These are phyloP conservation scores for Ceratobasidium sp. DNA, from an alignment of 1,284 basidiomycete species.

Conservation along the genomic window DNA sequence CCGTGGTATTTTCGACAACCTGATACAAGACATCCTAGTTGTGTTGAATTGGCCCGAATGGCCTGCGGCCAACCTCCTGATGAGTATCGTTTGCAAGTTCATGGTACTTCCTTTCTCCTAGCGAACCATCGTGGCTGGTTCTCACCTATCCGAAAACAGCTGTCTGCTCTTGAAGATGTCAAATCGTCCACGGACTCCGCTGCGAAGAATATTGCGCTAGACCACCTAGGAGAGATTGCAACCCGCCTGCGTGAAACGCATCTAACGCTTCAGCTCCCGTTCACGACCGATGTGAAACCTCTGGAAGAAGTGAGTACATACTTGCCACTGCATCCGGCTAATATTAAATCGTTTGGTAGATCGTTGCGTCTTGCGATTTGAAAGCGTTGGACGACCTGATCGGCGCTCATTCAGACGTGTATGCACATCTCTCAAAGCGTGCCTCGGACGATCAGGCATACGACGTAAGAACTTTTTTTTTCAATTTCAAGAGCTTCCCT, in stretches of 20 bases:
- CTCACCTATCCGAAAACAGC: slow-evolving; percentile 58
- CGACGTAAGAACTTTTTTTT: slow-evolving; percentile 61
- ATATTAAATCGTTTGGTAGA: neutral
- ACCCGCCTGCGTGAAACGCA: slow-evolving; percentile 75
- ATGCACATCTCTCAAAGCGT: slow-evolving; percentile 70
- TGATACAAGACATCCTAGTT: slow-evolving; percentile 87
- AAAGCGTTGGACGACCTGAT: slow-evolving; percentile 68
- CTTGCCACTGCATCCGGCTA: neutral
- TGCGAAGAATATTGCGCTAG: slow-evolving; percentile 84
- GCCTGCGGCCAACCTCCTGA: slow-evolving; percentile 88
- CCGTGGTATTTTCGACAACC: slow-evolving; percentile 87
- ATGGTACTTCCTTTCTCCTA: slow-evolving; percentile 65
- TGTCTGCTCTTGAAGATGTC: slow-evolving; percentile 81
- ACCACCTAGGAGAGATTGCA: slow-evolving; percentile 93
- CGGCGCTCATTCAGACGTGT: slow-evolving; percentile 69
- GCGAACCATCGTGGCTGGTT: slow-evolving; percentile 10
- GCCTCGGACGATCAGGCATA: slow-evolving; percentile 81
- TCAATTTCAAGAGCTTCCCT: neutral
- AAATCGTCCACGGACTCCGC: slow-evolving; percentile 65
- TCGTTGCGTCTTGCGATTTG: slow-evolving; percentile 52
- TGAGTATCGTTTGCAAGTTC: slow-evolving; percentile 80
- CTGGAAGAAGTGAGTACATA: slow-evolving; percentile 71
- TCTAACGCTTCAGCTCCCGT: slow-evolving; percentile 58
- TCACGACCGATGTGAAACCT: slow-evolving; percentile 55
- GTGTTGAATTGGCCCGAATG: slow-evolving; percentile 96